phyloP scores from a whole-genome alignment of 768 basidiomycete genomes.

The Pleurotus tuber-regium region DNA sequence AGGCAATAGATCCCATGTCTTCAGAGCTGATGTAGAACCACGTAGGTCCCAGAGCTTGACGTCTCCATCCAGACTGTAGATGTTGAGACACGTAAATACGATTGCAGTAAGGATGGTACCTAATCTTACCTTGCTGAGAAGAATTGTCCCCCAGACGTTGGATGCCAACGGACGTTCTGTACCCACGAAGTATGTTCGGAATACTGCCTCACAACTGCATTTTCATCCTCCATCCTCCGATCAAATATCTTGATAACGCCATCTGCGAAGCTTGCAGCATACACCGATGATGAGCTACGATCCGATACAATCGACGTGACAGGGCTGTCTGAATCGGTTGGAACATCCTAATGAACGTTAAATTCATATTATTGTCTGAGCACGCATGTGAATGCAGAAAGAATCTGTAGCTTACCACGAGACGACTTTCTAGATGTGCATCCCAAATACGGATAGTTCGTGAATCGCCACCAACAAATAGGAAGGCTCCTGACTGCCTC shows the following conservation, averaged over 20 bases:
- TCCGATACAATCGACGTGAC: slow-evolving; percentile 85
- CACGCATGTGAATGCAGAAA: too few relatives aligned
- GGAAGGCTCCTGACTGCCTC: slow-evolving; percentile 83
- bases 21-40: slow-evolving; percentile 51
- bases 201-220: slow-evolving; percentile 79
- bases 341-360: too few relatives aligned
- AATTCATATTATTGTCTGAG: too few relatives aligned
- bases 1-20: slow-evolving; percentile 63
- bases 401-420: slow-evolving; percentile 67
- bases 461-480: slow-evolving; percentile 92
- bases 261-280: slow-evolving; percentile 91
- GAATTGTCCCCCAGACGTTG: slow-evolving; percentile 63
- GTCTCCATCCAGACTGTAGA: slow-evolving; percentile 76
- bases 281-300: slow-evolving; percentile 68
- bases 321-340: slow-evolving; percentile 87
- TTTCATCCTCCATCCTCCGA: slow-evolving; percentile 79
- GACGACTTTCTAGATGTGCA: slow-evolving; percentile 80
- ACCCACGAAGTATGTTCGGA: slow-evolving; percentile 83
- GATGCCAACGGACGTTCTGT: slow-evolving; percentile 86
- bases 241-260: slow-evolving; percentile 90
- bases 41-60: slow-evolving; percentile 92
- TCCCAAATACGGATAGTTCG: slow-evolving; percentile 92
- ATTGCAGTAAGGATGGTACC: neutral
- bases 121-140: slow-evolving; percentile 79
- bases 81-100: slow-evolving; percentile 5